Conservation (phyloP, 192 early-diverging fungal genomes). For the Backusella circina region DNA sequence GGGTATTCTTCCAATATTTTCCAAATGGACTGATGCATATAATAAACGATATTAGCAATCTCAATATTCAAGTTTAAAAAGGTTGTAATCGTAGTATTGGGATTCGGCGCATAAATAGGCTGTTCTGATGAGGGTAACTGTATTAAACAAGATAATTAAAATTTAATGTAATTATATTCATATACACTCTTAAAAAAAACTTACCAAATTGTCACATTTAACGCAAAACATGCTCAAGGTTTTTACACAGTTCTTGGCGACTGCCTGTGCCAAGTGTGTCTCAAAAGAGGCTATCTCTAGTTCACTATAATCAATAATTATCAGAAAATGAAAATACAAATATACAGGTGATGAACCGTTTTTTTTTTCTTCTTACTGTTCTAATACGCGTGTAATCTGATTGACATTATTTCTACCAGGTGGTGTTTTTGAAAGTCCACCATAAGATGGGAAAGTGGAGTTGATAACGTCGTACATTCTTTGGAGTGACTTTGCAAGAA, state of each 20-base stretch:
- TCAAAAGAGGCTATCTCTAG: conserved; percentile 66
- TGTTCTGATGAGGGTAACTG: conserved; percentile 28
- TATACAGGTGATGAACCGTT: neutral
- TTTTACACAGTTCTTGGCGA: conserved; percentile 54
- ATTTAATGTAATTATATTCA: conserved; percentile 11
- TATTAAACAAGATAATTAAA: conserved; percentile 12
- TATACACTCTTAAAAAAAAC: neutral
- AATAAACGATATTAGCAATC: conserved; percentile 55
- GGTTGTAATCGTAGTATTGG: conserved; percentile 22
- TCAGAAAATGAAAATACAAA: neutral
- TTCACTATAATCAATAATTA: conserved; percentile 49
- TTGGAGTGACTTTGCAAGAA: conserved; percentile 50
- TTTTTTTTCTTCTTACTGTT: conserved; percentile 36
- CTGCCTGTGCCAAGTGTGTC: conserved; percentile 38
- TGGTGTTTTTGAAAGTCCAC: conserved; percentile 25
- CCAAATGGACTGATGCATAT: conserved; percentile 59
- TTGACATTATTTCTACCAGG: conserved; percentile 52
- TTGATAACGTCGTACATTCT: conserved; percentile 65
- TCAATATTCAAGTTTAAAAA: conserved; percentile 57
- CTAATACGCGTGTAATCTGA: conserved; percentile 51
- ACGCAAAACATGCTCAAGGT: conserved; percentile 55
- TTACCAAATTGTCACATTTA: conserved; percentile 57
- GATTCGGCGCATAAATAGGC: conserved; percentile 22
- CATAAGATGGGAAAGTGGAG: conserved; percentile 51
- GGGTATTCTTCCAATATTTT: conserved; percentile 56